These are phyloP conservation scores for Albophoma yamanashiensis DNA, from an alignment of 2,329 filamentous ascomycete species.

Conservation along the genomic window DNA sequence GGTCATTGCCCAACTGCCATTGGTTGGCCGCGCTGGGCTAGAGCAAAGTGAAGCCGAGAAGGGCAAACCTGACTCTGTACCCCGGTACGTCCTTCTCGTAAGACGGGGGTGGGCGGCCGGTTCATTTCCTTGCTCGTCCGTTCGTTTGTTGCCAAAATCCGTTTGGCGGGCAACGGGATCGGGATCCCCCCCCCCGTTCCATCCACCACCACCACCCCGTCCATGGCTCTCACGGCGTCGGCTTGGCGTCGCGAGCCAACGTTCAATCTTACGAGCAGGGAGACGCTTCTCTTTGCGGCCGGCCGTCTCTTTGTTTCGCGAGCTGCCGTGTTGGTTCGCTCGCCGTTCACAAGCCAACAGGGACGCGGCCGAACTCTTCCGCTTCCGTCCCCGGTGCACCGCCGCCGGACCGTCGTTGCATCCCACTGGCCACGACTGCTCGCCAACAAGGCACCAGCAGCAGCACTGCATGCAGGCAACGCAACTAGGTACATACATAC, in stretches of 20 bases:
- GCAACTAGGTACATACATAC: no score
- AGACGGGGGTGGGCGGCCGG: neutral
- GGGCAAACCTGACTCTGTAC: conserved; percentile 1
- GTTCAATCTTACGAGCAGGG: neutral
- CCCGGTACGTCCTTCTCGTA: neutral
- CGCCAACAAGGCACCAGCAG: neutral
- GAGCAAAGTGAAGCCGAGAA: neutral
- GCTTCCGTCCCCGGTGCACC: neutral
- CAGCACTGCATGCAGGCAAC: neutral
- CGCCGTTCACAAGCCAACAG: neutral
- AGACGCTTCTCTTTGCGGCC: neutral
- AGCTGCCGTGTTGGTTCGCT: neutral
- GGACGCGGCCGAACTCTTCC: neutral
- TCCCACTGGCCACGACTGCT: neutral
- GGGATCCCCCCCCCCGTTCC: no score
- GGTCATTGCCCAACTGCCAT: neutral
- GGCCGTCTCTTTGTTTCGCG: neutral
- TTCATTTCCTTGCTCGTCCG: neutral
- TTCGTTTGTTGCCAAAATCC: neutral
- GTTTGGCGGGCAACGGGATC: no score
- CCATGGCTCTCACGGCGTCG: no score
- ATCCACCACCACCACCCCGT: no score
- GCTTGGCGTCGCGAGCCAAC: neutral
- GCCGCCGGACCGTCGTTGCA: neutral
- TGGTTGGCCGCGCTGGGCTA: neutral